phyloP scores from a whole-genome alignment of 129 eudicot species.

The Helianthus annuus region HanXRQr2.0-SUNRISE NC_035437.2:169960826-169961325 shows the following conservation, averaged over 20 bases:
- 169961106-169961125: not conserved
- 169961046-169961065: conserved; percentile 12
- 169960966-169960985: conserved; percentile 99
- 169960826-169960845: too few species aligned
- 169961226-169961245: too few species aligned
- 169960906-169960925: conserved; percentile 97
- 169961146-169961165: too few species aligned
- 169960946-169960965: conserved; percentile 95
- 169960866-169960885: not conserved
- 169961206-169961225: too few species aligned
- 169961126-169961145: too few species aligned
- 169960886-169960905: conserved; percentile 27
- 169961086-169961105: not conserved
- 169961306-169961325: too few species aligned
- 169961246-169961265: too few species aligned
- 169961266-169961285: too few species aligned
- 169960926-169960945: conserved; percentile 79
- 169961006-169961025: conserved; percentile 7
- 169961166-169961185: too few species aligned
- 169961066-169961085: not conserved
- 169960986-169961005: conserved; percentile 79
- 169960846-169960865: not conserved
- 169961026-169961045: conserved; percentile 1
- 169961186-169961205: too few species aligned
- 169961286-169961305: too few species aligned